Conservation (phyloP, 2,329 filamentous ascomycete genomes). For the Coniochaeta sp. region DNA sequence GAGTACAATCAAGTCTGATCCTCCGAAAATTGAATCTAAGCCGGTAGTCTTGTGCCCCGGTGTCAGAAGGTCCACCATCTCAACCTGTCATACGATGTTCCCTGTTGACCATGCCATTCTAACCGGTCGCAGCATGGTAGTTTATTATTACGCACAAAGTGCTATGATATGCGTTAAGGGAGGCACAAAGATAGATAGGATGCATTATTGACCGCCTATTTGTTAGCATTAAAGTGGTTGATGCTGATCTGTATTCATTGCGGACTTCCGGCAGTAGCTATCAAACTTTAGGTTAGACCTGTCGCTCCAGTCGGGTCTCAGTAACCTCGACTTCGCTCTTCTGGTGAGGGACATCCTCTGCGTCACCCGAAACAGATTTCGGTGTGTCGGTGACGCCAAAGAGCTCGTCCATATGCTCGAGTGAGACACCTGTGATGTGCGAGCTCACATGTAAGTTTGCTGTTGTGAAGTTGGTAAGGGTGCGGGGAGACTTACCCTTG, state of each 20-base stretch:
- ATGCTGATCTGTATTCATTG: background rate
- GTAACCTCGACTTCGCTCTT: background rate
- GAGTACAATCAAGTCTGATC: no score
- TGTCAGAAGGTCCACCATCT: no score
- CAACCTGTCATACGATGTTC: no score
- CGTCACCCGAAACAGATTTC: slow-evolving; percentile 7
- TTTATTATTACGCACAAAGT: no score
- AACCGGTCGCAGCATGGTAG: no score
- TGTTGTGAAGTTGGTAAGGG: background rate
- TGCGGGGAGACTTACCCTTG: slow-evolving; percentile 35
- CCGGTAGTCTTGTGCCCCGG: no score
- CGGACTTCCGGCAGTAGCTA: background rate
- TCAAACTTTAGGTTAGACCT: background rate
- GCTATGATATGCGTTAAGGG: no score
- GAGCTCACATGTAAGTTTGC: background rate
- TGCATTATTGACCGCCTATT: background rate
- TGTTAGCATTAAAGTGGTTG: background rate
- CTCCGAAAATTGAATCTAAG: no score
- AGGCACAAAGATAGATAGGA: no score
- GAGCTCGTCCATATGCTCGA: slow-evolving; percentile 19
- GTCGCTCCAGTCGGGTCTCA: background rate
- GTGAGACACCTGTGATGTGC: slow-evolving; percentile 10
- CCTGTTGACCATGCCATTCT: no score
- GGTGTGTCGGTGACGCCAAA: slow-evolving; percentile 17
- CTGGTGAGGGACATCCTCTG: background rate